These are phyloP conservation scores for Colletotrichum cereale DNA, from an alignment of 2,329 filamentous ascomycete genomes.

Conservation along the genomic window DNA sequence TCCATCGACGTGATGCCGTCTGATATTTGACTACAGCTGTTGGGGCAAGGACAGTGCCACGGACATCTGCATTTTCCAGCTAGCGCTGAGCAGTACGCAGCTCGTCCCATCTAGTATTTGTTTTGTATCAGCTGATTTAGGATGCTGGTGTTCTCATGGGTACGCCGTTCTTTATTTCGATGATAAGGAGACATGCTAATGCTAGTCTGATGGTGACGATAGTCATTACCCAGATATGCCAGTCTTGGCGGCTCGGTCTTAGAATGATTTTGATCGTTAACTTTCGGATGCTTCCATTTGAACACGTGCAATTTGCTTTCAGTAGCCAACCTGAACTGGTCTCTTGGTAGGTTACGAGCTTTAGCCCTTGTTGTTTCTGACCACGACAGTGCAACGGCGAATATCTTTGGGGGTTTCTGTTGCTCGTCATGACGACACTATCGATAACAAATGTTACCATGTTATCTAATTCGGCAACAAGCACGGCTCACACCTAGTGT, in stretches of 20 bases:
- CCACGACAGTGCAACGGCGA: slow-evolving; percentile 9
- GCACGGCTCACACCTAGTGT: background rate
- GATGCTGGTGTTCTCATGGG: background rate
- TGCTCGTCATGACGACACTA: background rate
- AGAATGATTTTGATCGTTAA: background rate
- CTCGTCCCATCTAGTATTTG: background rate
- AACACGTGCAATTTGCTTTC: too few species aligned
- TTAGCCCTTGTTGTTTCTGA: background rate
- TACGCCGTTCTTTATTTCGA: background rate
- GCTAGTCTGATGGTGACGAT: background rate
- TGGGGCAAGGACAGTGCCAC: background rate
- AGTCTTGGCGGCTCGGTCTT: background rate
- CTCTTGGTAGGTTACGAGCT: background rate
- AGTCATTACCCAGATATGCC: background rate
- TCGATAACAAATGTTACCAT: background rate
- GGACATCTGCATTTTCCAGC: background rate
- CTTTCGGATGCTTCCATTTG: too few species aligned
- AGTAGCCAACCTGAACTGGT: background rate
- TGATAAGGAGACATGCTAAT: background rate
- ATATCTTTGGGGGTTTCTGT: background rate
- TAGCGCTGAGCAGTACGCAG: background rate
- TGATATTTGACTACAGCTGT: background rate
- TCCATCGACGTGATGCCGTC: background rate
- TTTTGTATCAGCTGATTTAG: slow-evolving; percentile 1
- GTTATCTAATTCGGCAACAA: background rate